These are phyloP conservation scores for Quercus mongolica DNA, from an alignment of 306 rosid genomes.

Conservation along the genomic window DNA sequence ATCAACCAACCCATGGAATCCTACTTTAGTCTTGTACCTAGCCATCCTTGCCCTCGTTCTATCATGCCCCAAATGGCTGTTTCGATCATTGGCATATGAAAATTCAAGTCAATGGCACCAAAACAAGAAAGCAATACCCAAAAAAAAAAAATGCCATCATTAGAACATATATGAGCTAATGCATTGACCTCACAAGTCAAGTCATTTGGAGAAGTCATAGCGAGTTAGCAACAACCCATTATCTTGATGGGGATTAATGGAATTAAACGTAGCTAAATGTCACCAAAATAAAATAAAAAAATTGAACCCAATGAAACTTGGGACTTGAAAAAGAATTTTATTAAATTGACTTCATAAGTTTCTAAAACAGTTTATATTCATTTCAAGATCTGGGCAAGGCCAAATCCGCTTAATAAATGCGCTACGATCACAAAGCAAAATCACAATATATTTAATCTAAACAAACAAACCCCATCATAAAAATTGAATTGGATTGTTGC, in stretches of 20 bases:
- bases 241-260: neutral
- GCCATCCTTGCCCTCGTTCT: neutral
- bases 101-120: neutral
- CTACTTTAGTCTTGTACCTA: neutral
- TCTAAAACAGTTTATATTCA: neutral
- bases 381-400: neutral
- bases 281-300: no score
- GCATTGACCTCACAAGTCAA: neutral
- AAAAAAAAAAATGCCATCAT: no score
- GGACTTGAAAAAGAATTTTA: neutral
- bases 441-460: neutral
- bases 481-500: neutral
- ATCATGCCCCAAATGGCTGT: neutral
- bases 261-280: neutral
- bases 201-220: neutral
- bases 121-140: neutral
- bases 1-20: neutral
- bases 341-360: neutral
- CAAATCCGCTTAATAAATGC: no score
- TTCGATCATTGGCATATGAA: neutral
- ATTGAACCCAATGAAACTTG: neutral
- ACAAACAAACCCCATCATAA: neutral
- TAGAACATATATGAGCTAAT: neutral
- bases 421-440: neutral
- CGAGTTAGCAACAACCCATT: neutral